These are phyloP conservation scores for Fusarium devonianum DNA, from an alignment of 2,329 filamentous ascomycete species.

Conservation along the genomic window DNA sequence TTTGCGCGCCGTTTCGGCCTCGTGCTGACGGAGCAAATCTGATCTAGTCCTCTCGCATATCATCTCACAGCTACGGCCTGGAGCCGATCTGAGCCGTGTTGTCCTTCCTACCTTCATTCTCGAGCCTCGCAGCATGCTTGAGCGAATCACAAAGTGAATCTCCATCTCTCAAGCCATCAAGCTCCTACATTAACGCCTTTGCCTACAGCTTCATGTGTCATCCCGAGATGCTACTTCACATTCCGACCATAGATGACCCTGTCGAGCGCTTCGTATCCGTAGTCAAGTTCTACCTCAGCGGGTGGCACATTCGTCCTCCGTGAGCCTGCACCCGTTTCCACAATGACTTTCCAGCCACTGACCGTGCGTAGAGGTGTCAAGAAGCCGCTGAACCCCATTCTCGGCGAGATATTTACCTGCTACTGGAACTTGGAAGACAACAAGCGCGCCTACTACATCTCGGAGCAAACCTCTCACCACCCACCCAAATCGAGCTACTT, in stretches of 20 bases:
- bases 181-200: constrained; percentile 15
- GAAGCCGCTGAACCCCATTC: constrained; percentile 95
- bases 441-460: constrained; percentile 91
- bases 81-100: constrained; percentile 92
- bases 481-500: constrained; percentile 99
- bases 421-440: constrained; percentile 92
- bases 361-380: constrained; percentile 79
- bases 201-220: constrained; percentile 93
- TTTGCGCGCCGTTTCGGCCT: background rate
- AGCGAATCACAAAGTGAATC: constrained; percentile 92
- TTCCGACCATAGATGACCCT: constrained; percentile 87
- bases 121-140: constrained; percentile 96
- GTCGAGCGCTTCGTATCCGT: constrained; percentile 90
- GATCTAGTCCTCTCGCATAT: constrained; percentile 87
- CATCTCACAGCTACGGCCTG: constrained; percentile 94
- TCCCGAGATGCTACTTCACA: constrained; percentile 90
- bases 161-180: constrained; percentile 8
- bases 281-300: constrained; percentile 96
- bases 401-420: constrained; percentile 93
- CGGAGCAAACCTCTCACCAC: constrained; percentile 97
- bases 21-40: constrained; percentile 25
- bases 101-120: constrained; percentile 97
- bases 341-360: constrained; percentile 27
- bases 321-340: constrained; percentile 56
- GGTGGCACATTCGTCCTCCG: constrained; percentile 98